Evolutionary conservation across 2,329 filamentous ascomycete species (phyloP), one percentile per base, ranked within the genome.

Genomic region (Xylariaceae sp.): DNA sequence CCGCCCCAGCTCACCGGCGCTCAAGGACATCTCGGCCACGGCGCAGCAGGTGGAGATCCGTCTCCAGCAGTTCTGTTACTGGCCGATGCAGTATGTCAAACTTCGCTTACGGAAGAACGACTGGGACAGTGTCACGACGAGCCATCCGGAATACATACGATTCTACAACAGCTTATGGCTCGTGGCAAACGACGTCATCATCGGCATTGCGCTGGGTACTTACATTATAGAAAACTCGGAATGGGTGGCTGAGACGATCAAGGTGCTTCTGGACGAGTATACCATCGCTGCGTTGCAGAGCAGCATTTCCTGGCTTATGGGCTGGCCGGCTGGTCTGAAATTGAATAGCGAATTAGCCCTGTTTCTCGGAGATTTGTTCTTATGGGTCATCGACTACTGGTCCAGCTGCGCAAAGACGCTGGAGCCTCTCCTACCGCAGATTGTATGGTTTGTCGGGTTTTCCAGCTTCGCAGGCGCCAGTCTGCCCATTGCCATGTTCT

Each of bases 351-450:
- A 98, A 62, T 71, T 98, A 27, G 92, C 89, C 2, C 76, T 78
- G n/a, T 98, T 98, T 53, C 74, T 98, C 9, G 92, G 92, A 47
- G 90, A 97, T 56, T 68, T 98, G 3, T 98, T 98, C 57, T 70
- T 97, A 3, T 98, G 92, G 92, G 92, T 98, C 33, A 97, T 98
- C 50, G 89, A 96, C 50, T 94, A 96, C 59, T 98, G 92, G 92
- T 85, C 87, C 41, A 84, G 85, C 52, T 92, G 83, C 55, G 86
- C 96, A 56, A 74, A 78, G 41, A 74, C 83, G 24, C 68, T 97
- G 9, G 78, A 83, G 37, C 90, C 92, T 1, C 73, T 81, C 27
- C 69, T 98, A n/a, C 88, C 89, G 9, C 77, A 80, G 43, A 75
- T 98, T 43, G 86, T 98, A 51, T 92, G 87, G 70, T 81, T 96